A percentile compares a stretch with the other conserved stretches of the same genome.
phyloP scores from a whole-genome alignment of 257 asterid species.

The Penstemon barbatus region DNA sequence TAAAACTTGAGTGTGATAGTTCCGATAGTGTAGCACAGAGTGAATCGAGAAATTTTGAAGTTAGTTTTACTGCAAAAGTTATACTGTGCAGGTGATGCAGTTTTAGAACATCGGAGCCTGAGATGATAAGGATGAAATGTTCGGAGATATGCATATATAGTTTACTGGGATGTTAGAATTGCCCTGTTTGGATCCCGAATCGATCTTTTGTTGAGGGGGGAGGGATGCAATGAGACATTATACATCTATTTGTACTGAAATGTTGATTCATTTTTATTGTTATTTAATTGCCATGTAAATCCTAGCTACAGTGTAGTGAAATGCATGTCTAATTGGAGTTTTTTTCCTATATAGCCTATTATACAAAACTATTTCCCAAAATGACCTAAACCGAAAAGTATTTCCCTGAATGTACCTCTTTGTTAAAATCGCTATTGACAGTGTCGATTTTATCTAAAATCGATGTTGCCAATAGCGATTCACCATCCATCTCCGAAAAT shows the following conservation, averaged over 20 bases:
- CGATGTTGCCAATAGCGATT: too few relatives aligned
- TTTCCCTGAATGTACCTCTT: too few relatives aligned
- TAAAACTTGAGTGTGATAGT: constrained; percentile 52
- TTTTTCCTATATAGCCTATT: too few relatives aligned
- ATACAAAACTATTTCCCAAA: too few relatives aligned
- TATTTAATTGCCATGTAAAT: neutral
- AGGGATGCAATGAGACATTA: neutral
- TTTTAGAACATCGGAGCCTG: constrained; percentile 18
- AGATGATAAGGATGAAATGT: neutral
- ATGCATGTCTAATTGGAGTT: too few relatives aligned
- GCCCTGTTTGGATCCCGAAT: constrained; percentile 25
- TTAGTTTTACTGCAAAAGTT: constrained; percentile 17
- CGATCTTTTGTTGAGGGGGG: constrained; percentile 21
- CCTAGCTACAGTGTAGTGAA: too few relatives aligned
- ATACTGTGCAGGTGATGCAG: constrained; percentile 25
- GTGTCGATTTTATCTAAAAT: too few relatives aligned
- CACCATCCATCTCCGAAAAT: too few relatives aligned
- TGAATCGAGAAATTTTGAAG: constrained; percentile 15
- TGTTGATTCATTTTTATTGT: constrained; percentile 19
- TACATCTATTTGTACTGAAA: constrained; percentile 18
- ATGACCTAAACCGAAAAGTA: too few relatives aligned
- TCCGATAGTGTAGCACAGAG: constrained; percentile 30
- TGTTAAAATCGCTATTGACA: too few relatives aligned
- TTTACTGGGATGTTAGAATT: constrained; percentile 16
- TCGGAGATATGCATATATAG: constrained; percentile 19